Evolutionary conservation across 192 early-diverging fungal genomes (phyloP), one percentile per base, ranked within the genome.

Genomic region (Pilaira anomala): DNA sequence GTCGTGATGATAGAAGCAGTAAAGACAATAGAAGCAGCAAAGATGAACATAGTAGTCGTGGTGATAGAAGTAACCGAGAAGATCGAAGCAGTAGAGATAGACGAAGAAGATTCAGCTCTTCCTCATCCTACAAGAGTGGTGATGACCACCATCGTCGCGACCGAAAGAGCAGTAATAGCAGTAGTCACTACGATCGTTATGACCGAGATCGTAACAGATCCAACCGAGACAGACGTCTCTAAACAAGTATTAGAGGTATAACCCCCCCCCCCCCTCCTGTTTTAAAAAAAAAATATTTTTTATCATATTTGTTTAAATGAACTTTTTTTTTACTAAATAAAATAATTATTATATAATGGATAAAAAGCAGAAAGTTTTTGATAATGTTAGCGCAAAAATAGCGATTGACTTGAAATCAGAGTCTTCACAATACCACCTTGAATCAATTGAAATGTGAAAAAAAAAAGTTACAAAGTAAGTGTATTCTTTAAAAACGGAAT

Each of bases 61-160:
- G n/a, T n/a, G 33, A 75, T 28, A 66, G 70, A 3, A 58, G 52
- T 29, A 57, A 55, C 12, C 66, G 63, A 42, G 56, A 60, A 11
- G 61, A 54, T 14, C 39, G 75, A 24, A 62, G 68, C 18, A 58
- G 64, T 22, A 69, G 46, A 50, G 46, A 48, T 21, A 48, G 50
- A 52, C 50, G 50, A 16, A n/a, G 50, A 52, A 19, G 72, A 76
- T n/a, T 50, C 48, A 13, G 68, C 69, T 36, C 63, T 72, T 26
- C 53, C 70, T 3, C 75, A 79, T 49, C 57, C 71, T 8, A 66
- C 61, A 7, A 63, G 60, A 28, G 69, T n/a, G n/a, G n/a, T n/a
- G 33, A 75, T 28, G 69, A 74, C 4, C 62, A 59, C 25, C 62
- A 55, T n/a, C 66, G 63, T 48, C 62, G 64, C 12, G 61, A 54